Evolutionary conservation across 2,329 filamentous ascomycete genomes (phyloP).

Genomic region (Emmonsia crescens): DNA sequence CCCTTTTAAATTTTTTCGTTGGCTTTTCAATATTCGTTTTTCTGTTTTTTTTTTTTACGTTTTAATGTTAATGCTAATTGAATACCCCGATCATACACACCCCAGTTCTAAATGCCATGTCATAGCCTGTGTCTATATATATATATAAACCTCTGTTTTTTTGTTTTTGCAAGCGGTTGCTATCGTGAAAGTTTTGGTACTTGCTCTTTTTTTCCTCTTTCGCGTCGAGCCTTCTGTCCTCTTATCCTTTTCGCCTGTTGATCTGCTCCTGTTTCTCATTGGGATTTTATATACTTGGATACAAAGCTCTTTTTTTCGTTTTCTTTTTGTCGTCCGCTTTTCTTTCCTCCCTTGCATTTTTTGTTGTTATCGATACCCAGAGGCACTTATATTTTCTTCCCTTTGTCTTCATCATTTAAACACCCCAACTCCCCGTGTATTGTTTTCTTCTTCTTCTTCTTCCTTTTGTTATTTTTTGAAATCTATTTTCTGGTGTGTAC

Average conservation of each 20-base stretch:
- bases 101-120: not conserved
- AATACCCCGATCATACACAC: not conserved
- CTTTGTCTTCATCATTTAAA: not conserved
- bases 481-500: not conserved
- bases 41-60: not conserved
- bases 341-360: not conserved
- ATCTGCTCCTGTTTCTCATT: not conserved
- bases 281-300: not conserved
- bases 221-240: not conserved
- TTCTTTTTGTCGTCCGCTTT: not conserved
- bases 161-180: not conserved
- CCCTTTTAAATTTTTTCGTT: not conserved
- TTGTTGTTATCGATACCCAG: conserved; percentile 1
- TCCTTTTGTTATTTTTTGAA: not conserved
- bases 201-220: not conserved
- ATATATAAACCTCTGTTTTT: not conserved
- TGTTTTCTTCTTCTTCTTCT: not conserved
- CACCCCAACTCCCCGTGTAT: not conserved
- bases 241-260: not conserved
- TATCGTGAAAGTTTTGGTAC: not conserved
- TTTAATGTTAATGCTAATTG: not conserved
- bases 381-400: not conserved
- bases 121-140: not conserved
- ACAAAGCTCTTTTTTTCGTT: not conserved
- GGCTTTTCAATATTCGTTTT: not conserved